phyloP scores from a whole-genome alignment of 192 early-diverging fungal species.

The Ambispora gerdemannii region DNA sequence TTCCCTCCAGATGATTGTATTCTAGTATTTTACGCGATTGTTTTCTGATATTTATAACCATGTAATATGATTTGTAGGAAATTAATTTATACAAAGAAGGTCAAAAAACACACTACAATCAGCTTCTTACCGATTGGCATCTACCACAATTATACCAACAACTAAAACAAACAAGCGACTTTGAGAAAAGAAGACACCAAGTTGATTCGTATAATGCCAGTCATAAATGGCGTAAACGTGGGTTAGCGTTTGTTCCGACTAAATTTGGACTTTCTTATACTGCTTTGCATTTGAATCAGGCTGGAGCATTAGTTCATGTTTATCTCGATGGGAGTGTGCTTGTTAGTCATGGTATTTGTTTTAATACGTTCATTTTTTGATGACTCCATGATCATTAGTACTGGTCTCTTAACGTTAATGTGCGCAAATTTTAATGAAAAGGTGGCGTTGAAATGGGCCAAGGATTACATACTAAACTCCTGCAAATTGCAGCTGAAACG shows the following conservation, averaged over 20 bases:
- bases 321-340: slow-evolving; percentile 84
- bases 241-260: slow-evolving; percentile 74
- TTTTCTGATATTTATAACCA: background rate
- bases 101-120: slow-evolving; percentile 70
- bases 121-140: slow-evolving; percentile 68
- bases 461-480: slow-evolving; percentile 87
- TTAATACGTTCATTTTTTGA: background rate
- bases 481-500: slow-evolving; percentile 78
- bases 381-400: background rate
- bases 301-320: slow-evolving; percentile 77
- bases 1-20: background rate
- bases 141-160: slow-evolving; percentile 67
- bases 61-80: slow-evolving; percentile 25
- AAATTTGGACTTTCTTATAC: slow-evolving; percentile 83
- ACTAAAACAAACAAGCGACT: slow-evolving; percentile 55
- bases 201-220: slow-evolving; percentile 68
- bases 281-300: slow-evolving; percentile 76
- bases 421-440: background rate
- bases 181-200: slow-evolving; percentile 47
- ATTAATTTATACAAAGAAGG: slow-evolving; percentile 70
- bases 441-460: slow-evolving; percentile 89
- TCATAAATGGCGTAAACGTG: slow-evolving; percentile 76
- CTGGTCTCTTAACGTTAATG: background rate
- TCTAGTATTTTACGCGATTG: background rate
- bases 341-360: slow-evolving; percentile 60